Evolutionary conservation across 805 yeast genomes (phyloP).

Genomic region (Pichia thaimueangensis): DNA sequence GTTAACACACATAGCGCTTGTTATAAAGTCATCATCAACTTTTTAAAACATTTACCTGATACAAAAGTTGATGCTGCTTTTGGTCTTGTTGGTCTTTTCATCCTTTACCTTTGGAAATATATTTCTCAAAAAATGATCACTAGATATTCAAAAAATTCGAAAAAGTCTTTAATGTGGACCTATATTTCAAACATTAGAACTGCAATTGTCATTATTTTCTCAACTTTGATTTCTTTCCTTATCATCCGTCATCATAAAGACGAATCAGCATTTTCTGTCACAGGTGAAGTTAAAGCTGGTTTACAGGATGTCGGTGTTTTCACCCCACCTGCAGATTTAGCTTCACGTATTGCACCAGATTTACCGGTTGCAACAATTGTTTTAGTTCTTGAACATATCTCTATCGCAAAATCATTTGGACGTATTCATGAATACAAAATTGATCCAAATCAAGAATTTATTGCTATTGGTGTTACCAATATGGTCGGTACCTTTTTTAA

Average conservation of each 20-base stretch:
- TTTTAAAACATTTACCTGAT: slow-evolving; percentile 63
- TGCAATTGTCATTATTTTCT: slow-evolving; percentile 72
- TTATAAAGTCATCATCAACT: slow-evolving; percentile 60
- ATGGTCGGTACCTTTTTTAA: slow-evolving; percentile 84
- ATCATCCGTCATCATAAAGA: slow-evolving; percentile 42
- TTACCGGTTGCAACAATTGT: slow-evolving; percentile 84
- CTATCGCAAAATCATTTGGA: slow-evolving; percentile 89
- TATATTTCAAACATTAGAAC: slow-evolving; percentile 70
- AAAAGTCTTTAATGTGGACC: slow-evolving; percentile 48
- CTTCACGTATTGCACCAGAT: slow-evolving; percentile 59
- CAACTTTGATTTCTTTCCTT: slow-evolving; percentile 78
- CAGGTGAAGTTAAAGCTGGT: slow-evolving; percentile 80
- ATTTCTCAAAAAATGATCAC: slow-evolving; percentile 53
- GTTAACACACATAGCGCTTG: slow-evolving; percentile 57
- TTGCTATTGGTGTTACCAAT: slow-evolving; percentile 90
- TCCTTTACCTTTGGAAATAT: slow-evolving; percentile 68
- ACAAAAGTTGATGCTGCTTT: slow-evolving; percentile 82
- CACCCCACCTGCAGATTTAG: slow-evolving; percentile 53
- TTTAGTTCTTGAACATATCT: slow-evolving; percentile 81
- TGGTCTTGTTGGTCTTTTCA: slow-evolving; percentile 67
- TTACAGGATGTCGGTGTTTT: slow-evolving; percentile 66
- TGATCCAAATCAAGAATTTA: slow-evolving; percentile 85
- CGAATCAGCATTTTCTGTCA: slow-evolving; percentile 44
- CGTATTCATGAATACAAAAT: slow-evolving; percentile 85
- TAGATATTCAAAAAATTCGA: slow-evolving; percentile 61